A percentile compares a stretch with the other conserved stretches of the same genome.
Conservation (phyloP, 345 rosid species). For the Pelargonium nanum region DNA sequence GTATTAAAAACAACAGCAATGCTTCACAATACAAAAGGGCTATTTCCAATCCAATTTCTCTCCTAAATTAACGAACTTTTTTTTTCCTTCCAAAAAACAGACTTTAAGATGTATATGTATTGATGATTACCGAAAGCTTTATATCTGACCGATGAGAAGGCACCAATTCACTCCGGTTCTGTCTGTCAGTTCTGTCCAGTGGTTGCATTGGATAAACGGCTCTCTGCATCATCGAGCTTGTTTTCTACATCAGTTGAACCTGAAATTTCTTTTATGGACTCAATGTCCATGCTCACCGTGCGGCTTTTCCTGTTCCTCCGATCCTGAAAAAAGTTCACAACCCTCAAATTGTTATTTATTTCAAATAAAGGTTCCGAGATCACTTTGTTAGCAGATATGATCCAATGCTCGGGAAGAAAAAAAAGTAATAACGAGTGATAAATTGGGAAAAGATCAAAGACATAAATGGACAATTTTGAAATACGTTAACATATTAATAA, state of each 20-base stretch:
- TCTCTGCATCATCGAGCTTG: constrained; percentile 25
- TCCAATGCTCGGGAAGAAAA: too few species aligned
- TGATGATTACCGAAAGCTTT: constrained; percentile 9
- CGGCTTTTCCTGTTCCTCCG: constrained; percentile 67
- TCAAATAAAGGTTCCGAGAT: background rate
- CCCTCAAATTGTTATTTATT: too few species aligned
- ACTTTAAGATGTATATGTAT: constrained; percentile 5
- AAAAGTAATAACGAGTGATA: background rate
- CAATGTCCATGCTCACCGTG: constrained; percentile 62
- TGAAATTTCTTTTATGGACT: constrained; percentile 40
- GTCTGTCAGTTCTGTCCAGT: constrained; percentile 24
- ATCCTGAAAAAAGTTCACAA: constrained; percentile 35
- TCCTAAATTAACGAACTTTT: background rate
- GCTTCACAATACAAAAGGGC: background rate
- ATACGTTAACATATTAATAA: too few species aligned
- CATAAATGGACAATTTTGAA: background rate
- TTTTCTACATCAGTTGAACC: constrained; percentile 28
- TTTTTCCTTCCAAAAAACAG: background rate
- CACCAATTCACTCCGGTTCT: constrained; percentile 6
- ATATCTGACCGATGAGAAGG: constrained; percentile 4
- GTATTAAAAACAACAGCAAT: too few species aligned
- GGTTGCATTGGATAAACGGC: constrained; percentile 21
- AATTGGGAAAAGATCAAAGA: background rate
- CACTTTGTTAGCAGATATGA: background rate
- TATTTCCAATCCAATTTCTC: background rate